Percentiles rank a stretch among this genome's conserved stretches.
Conservation (phyloP, 2,329 filamentous ascomycete species). For the Penicillium sclerotigenum region DNA sequence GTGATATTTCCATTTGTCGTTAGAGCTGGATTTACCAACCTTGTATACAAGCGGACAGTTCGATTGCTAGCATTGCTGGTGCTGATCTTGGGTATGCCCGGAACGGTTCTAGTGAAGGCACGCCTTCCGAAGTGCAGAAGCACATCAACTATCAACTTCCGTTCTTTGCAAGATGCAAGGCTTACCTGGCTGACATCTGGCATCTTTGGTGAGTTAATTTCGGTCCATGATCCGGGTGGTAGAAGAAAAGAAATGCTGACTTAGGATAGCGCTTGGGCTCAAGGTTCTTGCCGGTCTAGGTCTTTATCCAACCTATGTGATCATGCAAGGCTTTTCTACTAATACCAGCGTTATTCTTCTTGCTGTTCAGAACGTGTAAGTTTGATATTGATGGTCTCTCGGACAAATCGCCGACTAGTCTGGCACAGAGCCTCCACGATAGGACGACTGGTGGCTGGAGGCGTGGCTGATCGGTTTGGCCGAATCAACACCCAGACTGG, state of each 20-base stretch:
- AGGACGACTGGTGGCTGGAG: conserved; percentile 46
- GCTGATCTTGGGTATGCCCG: conserved; percentile 31
- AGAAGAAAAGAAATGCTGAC: neutral
- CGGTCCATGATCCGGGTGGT: fast-evolving
- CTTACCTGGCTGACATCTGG: conserved; percentile 47
- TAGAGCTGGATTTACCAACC: conserved; percentile 29
- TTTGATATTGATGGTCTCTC: neutral
- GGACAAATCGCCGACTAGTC: neutral
- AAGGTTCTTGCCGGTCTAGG: conserved; percentile 32
- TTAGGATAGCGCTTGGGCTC: conserved; percentile 28
- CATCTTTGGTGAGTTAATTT: conserved; percentile 40
- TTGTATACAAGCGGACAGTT: conserved; percentile 43
- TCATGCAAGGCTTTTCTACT: conserved; percentile 29
- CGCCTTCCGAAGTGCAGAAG: conserved; percentile 36
- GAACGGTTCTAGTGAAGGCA: conserved; percentile 36
- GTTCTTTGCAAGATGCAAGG: conserved; percentile 43
- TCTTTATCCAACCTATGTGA: conserved; percentile 30
- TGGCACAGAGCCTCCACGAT: conserved; percentile 38
- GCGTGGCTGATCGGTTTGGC: conserved; percentile 45
- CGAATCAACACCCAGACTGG: conserved; percentile 44
- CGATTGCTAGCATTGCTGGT: conserved; percentile 39
- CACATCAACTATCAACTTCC: conserved; percentile 41
- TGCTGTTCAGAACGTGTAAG: conserved; percentile 39
- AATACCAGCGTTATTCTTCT: conserved; percentile 35
- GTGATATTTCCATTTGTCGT: conserved; percentile 40